Base-by-base conservation (phyloP, 768 basidiomycete genomes). In the Sistotremastrum suecicum region DNA sequence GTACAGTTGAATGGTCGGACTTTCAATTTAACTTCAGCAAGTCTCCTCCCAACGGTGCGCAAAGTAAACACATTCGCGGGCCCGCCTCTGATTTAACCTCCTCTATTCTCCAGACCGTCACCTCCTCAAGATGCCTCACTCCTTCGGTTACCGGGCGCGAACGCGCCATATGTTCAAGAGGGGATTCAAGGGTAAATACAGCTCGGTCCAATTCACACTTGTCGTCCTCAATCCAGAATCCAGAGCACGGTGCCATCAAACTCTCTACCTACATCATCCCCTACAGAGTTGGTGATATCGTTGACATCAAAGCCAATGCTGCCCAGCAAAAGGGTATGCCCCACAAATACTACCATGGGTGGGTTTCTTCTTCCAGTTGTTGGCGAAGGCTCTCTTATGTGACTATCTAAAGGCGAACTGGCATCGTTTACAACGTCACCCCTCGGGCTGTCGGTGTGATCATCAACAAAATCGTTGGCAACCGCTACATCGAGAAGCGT, bases 151-250 rank as follows among this genome's bases (percentile, higher is more conserved):
- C 75, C 83, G 94, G 65, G 94, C 94, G 85, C 91, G 94, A 59
- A 98, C 94, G 82, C 91, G 94, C 81, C 74, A 92, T 72, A 95
- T 98, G 92, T 98, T 99, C 86, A 91, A 87, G 80, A 76, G 86
- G 72, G 84, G 81, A 61, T 97, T 98, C 83, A 94, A 94, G 78
- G 80, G 91, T 92, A 66, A 58, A 75, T 63, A 10, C 41, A 36
- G 20, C 20, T 20, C 20, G 20, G 20, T 20, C 20, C 20, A 20
- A 20, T 20, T 20, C 20, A 20, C 20, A 20, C 20, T 20, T 20
- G 20, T 20, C 20, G 20, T 20, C 20, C 20, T 42, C 30, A 35
- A 41, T n/a, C 9, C 10, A 8, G 33, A 37, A 29, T 30, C 34
- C 56, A 94, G 87, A 92, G 60, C 83, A 90, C 63, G 95, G 95